These are phyloP conservation scores for Trichoderma oligosporum DNA, from an alignment of 2,329 filamentous ascomycete species.

Conservation along the genomic window DNA sequence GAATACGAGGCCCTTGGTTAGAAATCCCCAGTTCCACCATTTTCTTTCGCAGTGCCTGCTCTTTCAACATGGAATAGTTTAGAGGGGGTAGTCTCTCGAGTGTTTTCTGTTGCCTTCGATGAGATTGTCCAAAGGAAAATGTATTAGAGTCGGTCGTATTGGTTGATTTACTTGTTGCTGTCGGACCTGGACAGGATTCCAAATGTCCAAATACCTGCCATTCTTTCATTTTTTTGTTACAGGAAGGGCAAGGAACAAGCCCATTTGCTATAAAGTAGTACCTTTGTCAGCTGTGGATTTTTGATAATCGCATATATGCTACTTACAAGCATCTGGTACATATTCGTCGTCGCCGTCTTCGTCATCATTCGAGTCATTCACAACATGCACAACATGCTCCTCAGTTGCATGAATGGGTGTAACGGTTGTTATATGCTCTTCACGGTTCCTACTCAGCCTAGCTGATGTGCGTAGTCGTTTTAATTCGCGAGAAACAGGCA, in stretches of 20 bases:
- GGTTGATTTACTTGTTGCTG: conserved; percentile 7
- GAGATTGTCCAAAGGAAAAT: conserved; percentile 23
- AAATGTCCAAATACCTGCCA: conserved; percentile 75
- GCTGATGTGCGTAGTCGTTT: conserved; percentile 54
- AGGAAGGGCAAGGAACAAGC: conserved; percentile 80
- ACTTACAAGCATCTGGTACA: conserved; percentile 29
- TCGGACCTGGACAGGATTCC: conserved; percentile 56
- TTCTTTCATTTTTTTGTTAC: conserved; percentile 73
- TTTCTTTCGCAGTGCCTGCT: conserved; percentile 73
- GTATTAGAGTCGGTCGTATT: background rate
- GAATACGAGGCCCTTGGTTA: conserved; percentile 59
- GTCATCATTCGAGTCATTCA: conserved; percentile 20
- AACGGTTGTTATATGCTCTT: conserved; percentile 30
- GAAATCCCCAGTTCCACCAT: conserved; percentile 76
- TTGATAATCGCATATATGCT: no score
- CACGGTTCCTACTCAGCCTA: conserved; percentile 43
- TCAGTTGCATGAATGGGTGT: conserved; percentile 7
- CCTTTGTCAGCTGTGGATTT: background rate
- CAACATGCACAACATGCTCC: conserved; percentile 22
- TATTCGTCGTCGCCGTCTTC: conserved; percentile 29
- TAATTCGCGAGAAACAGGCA: conserved; percentile 29
- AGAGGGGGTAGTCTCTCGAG: conserved; percentile 70
- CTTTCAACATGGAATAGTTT: conserved; percentile 84
- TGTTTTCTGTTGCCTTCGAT: conserved; percentile 35
- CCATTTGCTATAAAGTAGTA: conserved; percentile 58